phyloP scores from a whole-genome alignment of 2,329 filamentous ascomycete genomes.

The Microcera coccophila region DNA sequence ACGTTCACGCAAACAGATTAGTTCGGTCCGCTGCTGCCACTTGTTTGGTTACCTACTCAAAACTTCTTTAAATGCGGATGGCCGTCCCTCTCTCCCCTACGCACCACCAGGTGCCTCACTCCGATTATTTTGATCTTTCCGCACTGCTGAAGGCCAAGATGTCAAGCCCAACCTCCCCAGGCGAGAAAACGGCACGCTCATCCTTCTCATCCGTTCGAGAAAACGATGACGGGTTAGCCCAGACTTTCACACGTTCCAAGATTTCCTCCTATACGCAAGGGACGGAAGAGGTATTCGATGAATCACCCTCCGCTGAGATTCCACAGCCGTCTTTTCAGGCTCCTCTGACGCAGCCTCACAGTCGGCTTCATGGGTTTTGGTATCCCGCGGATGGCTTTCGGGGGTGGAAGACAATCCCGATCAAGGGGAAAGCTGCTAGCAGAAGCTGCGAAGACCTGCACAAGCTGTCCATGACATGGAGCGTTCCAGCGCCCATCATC shows the following conservation, averaged over 20 bases:
- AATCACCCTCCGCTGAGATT: conserved; percentile 42
- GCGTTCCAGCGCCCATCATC: conserved; percentile 35
- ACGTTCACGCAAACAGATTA: no score
- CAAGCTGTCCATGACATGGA: conserved; percentile 53
- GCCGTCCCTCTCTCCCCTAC: conserved; percentile 29
- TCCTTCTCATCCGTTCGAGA: conserved; percentile 62
- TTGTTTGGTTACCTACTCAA: no score
- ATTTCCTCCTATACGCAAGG: conserved; percentile 54
- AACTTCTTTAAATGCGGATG: conserved; percentile 27
- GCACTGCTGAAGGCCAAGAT: conserved; percentile 36
- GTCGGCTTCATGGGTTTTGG: conserved; percentile 56
- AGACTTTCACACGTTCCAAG: conserved; percentile 62
- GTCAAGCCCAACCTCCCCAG: conserved; percentile 34
- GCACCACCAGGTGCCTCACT: conserved; percentile 32
- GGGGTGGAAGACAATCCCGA: conserved; percentile 60
- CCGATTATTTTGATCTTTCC: conserved; percentile 30
- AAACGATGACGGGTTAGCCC: conserved; percentile 55
- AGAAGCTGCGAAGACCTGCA: conserved; percentile 59
- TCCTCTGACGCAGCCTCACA: conserved; percentile 53
- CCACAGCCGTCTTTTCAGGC: conserved; percentile 46
- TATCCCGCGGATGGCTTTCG: conserved; percentile 55
- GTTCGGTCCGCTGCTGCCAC: no score
- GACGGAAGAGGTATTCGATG: conserved; percentile 51
- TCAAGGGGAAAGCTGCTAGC: conserved; percentile 56
- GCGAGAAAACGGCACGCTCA: conserved; percentile 43